phyloP scores from a whole-genome alignment of 805 yeast species.

The Ogataea allantospora region DNA sequence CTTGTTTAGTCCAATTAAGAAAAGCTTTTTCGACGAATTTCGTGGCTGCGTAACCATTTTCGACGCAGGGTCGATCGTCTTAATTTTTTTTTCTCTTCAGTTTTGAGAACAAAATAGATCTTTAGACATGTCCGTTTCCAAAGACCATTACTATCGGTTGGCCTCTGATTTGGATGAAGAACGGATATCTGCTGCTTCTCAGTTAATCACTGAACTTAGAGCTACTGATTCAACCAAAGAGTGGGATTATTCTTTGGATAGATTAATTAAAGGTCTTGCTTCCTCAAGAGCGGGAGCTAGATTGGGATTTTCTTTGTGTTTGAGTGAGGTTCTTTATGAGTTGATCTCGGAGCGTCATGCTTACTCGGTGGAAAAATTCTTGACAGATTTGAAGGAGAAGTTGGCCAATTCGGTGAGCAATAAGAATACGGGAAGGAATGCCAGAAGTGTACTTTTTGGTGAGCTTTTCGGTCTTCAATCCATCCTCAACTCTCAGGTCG shows the following conservation, averaged over 20 bases:
- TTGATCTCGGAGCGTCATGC: conserved; percentile 28
- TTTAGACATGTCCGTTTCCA: conserved; percentile 45
- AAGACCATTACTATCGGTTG: conserved; percentile 72
- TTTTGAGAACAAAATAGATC: conserved; percentile 1
- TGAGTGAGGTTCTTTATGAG: conserved; percentile 61
- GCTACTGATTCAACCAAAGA: conserved; percentile 47
- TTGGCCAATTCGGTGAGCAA: conserved; percentile 39
- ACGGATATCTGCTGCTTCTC: conserved; percentile 69
- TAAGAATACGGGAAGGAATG: conserved; percentile 73
- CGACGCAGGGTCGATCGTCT: conserved; percentile 18
- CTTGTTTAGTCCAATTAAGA: conserved; percentile 14
- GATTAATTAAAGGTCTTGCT: conserved; percentile 78
- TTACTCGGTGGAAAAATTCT: conserved; percentile 39
- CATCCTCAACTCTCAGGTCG: conserved; percentile 53
- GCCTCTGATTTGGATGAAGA: conserved; percentile 76
- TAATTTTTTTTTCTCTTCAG: conserved; percentile 5
- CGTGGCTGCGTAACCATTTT: conserved; percentile 11
- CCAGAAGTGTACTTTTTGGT: conserved; percentile 78
- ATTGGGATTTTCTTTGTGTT: conserved; percentile 83
- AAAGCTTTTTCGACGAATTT: conserved; percentile 21
- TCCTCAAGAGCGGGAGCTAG: conserved; percentile 83
- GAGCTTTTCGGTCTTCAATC: conserved; percentile 81
- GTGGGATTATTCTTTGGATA: conserved; percentile 77
- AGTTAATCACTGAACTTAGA: conserved; percentile 58
- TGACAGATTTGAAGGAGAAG: conserved; percentile 35